These are phyloP conservation scores for Secale cereale DNA, from an alignment of 176 grass and related monocot species.

Conservation along the genomic window DNA sequence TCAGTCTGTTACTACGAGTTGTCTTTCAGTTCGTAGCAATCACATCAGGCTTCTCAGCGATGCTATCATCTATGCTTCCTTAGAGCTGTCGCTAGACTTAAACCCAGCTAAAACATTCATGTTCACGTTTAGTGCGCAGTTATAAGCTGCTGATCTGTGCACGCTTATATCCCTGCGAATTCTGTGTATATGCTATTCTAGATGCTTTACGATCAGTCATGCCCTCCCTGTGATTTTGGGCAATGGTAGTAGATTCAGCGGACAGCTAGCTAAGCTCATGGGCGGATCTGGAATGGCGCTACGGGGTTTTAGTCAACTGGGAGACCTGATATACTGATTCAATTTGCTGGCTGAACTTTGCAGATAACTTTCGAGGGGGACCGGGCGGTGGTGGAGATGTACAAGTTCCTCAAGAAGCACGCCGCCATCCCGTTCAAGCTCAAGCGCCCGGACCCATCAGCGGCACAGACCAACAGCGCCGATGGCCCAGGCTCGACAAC, in stretches of 20 bases:
- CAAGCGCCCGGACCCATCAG: constrained; percentile 42
- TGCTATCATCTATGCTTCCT: background rate
- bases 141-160: background rate
- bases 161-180: background rate
- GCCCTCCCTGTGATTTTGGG: no score
- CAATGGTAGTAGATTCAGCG: no score
- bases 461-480: background rate
- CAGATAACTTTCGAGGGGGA: constrained; percentile 76
- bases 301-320: no score
- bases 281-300: no score
- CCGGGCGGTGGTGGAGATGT: constrained; percentile 77
- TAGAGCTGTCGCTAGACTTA: background rate
- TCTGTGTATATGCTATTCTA: background rate
- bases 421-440: constrained; percentile 85
- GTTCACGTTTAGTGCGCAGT: background rate
- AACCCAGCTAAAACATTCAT: background rate
- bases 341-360: background rate
- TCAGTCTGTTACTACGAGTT: background rate
- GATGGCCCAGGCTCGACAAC: background rate
- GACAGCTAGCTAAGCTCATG: no score
- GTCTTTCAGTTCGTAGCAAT: background rate
- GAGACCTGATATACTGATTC: background rate
- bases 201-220: no score
- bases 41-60: background rate
- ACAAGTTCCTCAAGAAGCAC: constrained; percentile 89